Base-by-base conservation (phyloP, 1,284 basidiomycete species). In the Rhodofomes roseus region DNA sequence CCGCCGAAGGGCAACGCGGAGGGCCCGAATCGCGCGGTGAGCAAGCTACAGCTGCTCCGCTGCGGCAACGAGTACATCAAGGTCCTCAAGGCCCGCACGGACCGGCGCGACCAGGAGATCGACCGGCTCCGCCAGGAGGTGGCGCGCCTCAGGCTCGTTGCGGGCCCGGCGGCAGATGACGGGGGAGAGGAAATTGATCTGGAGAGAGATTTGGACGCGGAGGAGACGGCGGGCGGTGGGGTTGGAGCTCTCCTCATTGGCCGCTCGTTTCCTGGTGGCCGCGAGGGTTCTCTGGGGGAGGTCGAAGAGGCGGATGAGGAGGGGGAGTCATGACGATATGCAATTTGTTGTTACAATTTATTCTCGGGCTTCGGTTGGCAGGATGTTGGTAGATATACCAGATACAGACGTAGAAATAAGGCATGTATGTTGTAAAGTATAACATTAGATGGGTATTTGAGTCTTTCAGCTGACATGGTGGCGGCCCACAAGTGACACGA, bases 1-100 rank as follows among this genome's bases (percentile, higher is more conserved):
- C 88, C 94, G 12, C 92, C 93, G 2, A 92, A 94, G 64, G 89
- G 89, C 0, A 91, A 90, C 11, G 85, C 84, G 9, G 91, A 92
- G 62, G 94, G 95, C 40, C 95, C 95, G 27, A 97, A 97, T 74
- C 89, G 95, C 67, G 90, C 91, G n/a, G 93, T 98, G 48, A 93
- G 90, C 77, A 98, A 98, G 78, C 81, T 98, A 60, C 95, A 97
- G 68, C 78, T 99, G 36, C 74, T 99, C 75, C 75, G 80, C 60
- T 89, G 85, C 80, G 78, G 76, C 61, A 77, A 76, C 62, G 87
- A 88, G 65, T 87, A 82, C 65, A 72, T 89, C 61, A 86, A 84
- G 81, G 67, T 83, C 8, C 73, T 82, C 23, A 84, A 84, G 65
- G 87, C 79, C 51, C 84, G 94, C 44, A 82, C 98, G 52, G 89